These are phyloP conservation scores for Neonectria coccinea DNA, from an alignment of 2,329 filamentous ascomycete species.

Conservation along the genomic window DNA sequence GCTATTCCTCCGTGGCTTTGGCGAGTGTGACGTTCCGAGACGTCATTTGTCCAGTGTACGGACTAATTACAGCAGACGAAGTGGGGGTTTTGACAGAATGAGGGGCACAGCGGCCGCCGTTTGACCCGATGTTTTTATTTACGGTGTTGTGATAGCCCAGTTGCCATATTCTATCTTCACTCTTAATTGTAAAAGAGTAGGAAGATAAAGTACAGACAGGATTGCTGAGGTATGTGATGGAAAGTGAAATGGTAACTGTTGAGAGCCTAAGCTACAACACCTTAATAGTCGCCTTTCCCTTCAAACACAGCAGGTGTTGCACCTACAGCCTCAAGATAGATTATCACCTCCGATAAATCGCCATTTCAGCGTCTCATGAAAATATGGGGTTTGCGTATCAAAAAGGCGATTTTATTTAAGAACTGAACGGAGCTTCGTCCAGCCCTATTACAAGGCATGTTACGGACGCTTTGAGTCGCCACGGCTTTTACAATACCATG, in stretches of 20 bases:
- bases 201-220: neutral
- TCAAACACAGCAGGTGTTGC: too few relatives aligned
- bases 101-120: conserved; percentile 1
- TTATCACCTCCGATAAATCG: too few relatives aligned
- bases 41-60: conserved; percentile 24
- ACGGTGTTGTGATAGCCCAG: neutral
- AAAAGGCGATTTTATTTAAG: neutral
- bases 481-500: neutral
- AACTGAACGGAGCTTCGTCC: neutral
- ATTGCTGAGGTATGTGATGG: too few relatives aligned
- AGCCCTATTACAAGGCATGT: neutral
- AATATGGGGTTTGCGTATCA: too few relatives aligned
- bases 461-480: too few relatives aligned
- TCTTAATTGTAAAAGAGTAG: neutral
- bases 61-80: conserved; percentile 3
- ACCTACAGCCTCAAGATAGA: too few relatives aligned
- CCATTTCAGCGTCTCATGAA: too few relatives aligned
- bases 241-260: too few relatives aligned
- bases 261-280: too few relatives aligned
- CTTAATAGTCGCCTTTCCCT: too few relatives aligned
- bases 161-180: neutral
- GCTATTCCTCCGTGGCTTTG: neutral
- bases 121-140: neutral
- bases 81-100: conserved; percentile 18
- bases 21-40: conserved; percentile 10